Evolutionary conservation across 371 early-diverging fungal species (phyloP), one percentile per base, ranked within the genome.

Genomic region (Syncephalastrum monosporum): DNA sequence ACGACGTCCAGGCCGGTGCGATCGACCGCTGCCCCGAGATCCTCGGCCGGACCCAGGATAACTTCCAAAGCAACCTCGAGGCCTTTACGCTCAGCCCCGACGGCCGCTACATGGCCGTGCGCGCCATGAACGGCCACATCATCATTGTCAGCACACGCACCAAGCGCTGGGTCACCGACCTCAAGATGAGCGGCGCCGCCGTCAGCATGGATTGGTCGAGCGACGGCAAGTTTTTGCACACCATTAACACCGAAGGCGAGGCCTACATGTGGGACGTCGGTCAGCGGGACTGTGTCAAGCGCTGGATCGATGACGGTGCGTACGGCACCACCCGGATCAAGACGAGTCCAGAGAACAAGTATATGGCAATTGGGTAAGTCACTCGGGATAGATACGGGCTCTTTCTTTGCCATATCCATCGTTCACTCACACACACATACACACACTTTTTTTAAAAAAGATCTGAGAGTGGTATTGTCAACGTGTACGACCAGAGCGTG

Each of bases 181-280:
- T 97, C 55, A 88, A 90, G 63, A 89, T 96, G 89, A 95, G 94
- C 64, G 88, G 85, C n/a, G 72, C 72, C 2, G 91, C 90, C 0
- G 73, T 75, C 7, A 79, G 83, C 19, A 75, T 87, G 1, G 75
- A 73, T 19, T 90, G 87, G 78, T 82, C 84, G 0, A 65, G 76
- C 15, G 89, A 92, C 58, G 85, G 88, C 16, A 72, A 79, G 4
- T 82, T 76, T 59, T 56, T 93, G 45, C 87, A 79, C 69, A 81
- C 85, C 14, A 71, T 86, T 19, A 86, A 89, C 13, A 58, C 62
- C 6, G 86, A 86, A 62, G 82, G 83, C 41, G 83, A 88, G 61
- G 76, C 90, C 8, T 91, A 88, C 64, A 84, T 84, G 59, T 92
- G 87, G 82, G 87, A 91, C 61, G 62, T 88, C 27, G 71, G 79